Base-by-base conservation (phyloP, 2,329 filamentous ascomycete genomes). In the Emmonsiellopsis sp. region DNA sequence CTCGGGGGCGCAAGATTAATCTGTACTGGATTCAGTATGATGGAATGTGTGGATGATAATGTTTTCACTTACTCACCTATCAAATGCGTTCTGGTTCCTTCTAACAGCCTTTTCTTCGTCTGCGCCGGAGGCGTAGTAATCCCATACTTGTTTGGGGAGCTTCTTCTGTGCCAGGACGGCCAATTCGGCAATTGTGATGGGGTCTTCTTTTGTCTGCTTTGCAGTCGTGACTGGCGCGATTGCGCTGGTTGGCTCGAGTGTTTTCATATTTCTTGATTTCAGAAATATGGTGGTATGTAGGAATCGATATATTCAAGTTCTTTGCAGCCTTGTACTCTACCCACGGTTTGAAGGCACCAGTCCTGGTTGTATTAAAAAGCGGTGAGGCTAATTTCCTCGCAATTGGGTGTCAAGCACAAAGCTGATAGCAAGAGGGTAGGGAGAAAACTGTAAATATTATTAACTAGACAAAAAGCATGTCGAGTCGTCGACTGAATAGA, bases 71-170 rank as follows among this genome's bases (percentile, higher is more conserved):
- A 8, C 46, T 15, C 34, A 48, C 46, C 34, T 48, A 16, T 48
- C 46, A 48, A 48, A 48, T 20, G 46, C 46, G 26, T 31, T 38
- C n/a, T 15, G 35, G 20, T 48, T 48, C 46, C 46, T 48, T 11
- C 32, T 48, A 7, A 48, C 8, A 2, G 32, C 46, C 11, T 38
- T 49, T 26, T 40, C 47, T 11, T 49, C 46, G 3, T 49, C 35
- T n/a, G 46, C 46, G 3, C 46, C 35, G 5, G 46, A 40, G 35
- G 34, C 46, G 15, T 49, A 49, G 16, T 49, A 49, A 34, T 48
- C 46, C 46, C 46, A 48, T 38, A 48, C 46, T 30, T 48, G 46
- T 20, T 48, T 48, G 11, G 46, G 32, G n/a, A 48, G 46, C 34
- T 26, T 48, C 34, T 38, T 38, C 34, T 48, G 46, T 38, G 46